These are phyloP conservation scores for Trichoderma simmonsii DNA, from an alignment of 2,329 filamentous ascomycete genomes.

Conservation along the genomic window DNA sequence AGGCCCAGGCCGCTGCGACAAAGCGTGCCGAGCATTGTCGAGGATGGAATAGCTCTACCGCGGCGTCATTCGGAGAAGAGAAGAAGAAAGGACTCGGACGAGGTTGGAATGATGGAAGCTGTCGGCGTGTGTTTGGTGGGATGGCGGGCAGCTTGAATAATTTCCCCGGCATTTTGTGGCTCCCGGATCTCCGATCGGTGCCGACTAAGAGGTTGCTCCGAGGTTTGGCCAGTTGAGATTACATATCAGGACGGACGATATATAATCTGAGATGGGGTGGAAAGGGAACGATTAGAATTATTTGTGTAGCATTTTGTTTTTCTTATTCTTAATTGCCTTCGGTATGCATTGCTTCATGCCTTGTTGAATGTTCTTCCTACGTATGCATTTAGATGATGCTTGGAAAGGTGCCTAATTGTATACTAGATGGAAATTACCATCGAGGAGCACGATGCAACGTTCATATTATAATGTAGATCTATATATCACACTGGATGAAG, in stretches of 20 bases:
- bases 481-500: neutral
- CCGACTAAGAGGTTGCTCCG: neutral
- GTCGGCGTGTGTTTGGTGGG: neutral
- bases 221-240: neutral
- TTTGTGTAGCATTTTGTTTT: neutral
- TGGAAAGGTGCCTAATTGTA: neutral
- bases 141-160: neutral
- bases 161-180: constrained; percentile 4
- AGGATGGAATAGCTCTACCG: neutral
- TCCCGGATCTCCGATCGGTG: constrained; percentile 1
- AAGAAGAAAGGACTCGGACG: neutral
- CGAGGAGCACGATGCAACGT: neutral
- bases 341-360: neutral
- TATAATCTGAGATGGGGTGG: neutral
- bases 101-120: neutral
- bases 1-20: constrained; percentile 28
- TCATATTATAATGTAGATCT: neutral
- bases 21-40: constrained; percentile 29
- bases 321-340: no score
- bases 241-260: neutral
- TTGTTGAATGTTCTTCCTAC: neutral
- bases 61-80: constrained; percentile 17
- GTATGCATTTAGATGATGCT: neutral
- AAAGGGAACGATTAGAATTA: neutral
- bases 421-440: no score